Evolutionary conservation across 2,329 filamentous ascomycete species (phyloP).

Genomic region (Botrytis hyacinthi): DNA sequence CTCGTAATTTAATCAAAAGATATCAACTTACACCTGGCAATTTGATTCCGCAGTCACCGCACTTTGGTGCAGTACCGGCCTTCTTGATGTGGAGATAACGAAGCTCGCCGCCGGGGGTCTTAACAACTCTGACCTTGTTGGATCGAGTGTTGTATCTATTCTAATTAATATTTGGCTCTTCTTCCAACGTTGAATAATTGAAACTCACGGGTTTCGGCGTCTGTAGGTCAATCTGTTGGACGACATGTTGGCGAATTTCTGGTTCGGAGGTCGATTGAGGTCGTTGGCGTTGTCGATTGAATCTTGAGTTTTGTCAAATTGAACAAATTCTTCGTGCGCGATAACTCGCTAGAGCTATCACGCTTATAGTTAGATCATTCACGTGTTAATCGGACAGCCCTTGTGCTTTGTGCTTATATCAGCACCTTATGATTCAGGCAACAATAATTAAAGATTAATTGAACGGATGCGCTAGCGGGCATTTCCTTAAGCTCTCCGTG

Average conservation of each 20-base stretch:
- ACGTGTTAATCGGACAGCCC: not conserved
- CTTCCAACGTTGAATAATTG: not conserved
- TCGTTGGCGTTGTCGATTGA: constrained; percentile 26
- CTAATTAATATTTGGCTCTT: constrained; percentile 25
- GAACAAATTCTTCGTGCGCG: constrained; percentile 18
- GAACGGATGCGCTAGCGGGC: constrained; percentile 16
- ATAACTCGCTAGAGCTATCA: constrained; percentile 19
- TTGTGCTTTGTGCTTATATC: not conserved
- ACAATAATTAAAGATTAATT: constrained; percentile 6
- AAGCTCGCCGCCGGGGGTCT: constrained; percentile 94
- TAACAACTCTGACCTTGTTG: constrained; percentile 94
- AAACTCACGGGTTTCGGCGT: constrained; percentile 73
- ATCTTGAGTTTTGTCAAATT: constrained; percentile 13
- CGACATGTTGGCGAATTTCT: constrained; percentile 46
- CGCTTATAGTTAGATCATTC: constrained; percentile 14
- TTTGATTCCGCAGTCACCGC: constrained; percentile 98
- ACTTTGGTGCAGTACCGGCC: constrained; percentile 96
- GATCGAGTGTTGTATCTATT: constrained; percentile 93
- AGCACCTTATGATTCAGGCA: not conserved
- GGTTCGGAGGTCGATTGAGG: constrained; percentile 39
- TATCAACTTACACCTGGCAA: constrained; percentile 84
- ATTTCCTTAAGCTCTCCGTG: constrained; percentile 6
- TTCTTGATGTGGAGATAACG: constrained; percentile 99
- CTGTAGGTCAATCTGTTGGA: constrained; percentile 51
- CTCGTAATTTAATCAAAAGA: constrained; percentile 11